These are phyloP conservation scores for Penicillium sp. DNA, from an alignment of 2,329 filamentous ascomycete genomes.

Conservation along the genomic window DNA sequence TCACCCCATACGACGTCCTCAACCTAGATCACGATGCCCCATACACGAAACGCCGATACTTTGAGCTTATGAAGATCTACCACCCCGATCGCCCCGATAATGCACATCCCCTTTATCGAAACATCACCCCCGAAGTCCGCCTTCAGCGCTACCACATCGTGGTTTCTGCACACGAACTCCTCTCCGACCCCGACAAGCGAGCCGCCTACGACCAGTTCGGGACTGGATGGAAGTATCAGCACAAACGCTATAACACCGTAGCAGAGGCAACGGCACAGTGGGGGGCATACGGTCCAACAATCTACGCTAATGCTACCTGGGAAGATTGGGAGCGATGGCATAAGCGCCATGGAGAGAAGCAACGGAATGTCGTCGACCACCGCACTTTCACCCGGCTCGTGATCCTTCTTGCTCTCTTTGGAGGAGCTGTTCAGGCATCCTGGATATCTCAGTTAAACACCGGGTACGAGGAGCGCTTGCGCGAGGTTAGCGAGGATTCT, in stretches of 20 bases:
- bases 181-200: conserved; percentile 74
- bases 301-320: conserved; percentile 82
- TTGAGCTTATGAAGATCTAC: conserved; percentile 90
- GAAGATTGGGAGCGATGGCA: conserved; percentile 93
- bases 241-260: conserved; percentile 34
- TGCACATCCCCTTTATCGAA: conserved; percentile 41
- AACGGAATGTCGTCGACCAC: conserved; percentile 64
- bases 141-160: conserved; percentile 89
- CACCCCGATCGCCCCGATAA: conserved; percentile 69
- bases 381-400: conserved; percentile 71
- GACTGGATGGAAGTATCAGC: conserved; percentile 65
- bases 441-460: conserved; percentile 61
- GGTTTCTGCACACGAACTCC: conserved; percentile 79
- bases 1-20: conserved; percentile 88
- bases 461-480: conserved; percentile 61
- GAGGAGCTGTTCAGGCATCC: conserved; percentile 66
- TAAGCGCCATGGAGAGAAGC: conserved; percentile 46
- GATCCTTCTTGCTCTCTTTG: conserved; percentile 63
- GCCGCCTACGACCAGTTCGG: conserved; percentile 78
- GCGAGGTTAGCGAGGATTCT: conserved; percentile 61
- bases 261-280: conserved; percentile 77
- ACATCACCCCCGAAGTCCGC: conserved; percentile 57
- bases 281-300: conserved; percentile 45
- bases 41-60: conserved; percentile 81
- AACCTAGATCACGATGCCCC: conserved; percentile 55